These are phyloP conservation scores for Cordyceps fumosorosea DNA, from an alignment of 2,329 filamentous ascomycete genomes.

Conservation along the genomic window DNA sequence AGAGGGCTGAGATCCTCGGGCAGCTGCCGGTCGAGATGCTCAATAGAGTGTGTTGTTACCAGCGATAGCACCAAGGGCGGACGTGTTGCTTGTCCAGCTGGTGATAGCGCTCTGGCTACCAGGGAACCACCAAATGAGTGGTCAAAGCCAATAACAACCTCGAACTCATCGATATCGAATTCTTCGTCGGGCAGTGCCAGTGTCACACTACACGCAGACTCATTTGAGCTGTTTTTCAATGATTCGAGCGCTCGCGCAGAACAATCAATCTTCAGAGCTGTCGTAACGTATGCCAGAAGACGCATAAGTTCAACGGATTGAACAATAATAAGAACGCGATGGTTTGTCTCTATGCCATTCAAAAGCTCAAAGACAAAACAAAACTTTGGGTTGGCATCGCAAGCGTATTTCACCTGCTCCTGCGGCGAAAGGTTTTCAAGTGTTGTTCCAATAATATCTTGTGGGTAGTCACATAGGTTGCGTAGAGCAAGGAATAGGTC, in stretches of 20 bases:
- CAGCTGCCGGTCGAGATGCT: slow-evolving; percentile 47
- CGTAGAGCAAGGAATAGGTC: slow-evolving; percentile 43
- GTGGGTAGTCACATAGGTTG: slow-evolving; percentile 52
- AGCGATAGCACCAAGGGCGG: slow-evolving; percentile 42
- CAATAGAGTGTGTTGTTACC: slow-evolving; percentile 45
- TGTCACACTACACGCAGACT: slow-evolving; percentile 33
- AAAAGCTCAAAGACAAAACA: slow-evolving; percentile 53
- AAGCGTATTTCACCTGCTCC: slow-evolving; percentile 45
- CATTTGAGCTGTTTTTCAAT: slow-evolving; percentile 22
- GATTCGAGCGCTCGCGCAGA: slow-evolving; percentile 26
- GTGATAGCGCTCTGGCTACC: slow-evolving; percentile 18
- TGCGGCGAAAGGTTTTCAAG: slow-evolving; percentile 31
- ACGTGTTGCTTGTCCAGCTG: slow-evolving; percentile 17
- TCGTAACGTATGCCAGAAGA: slow-evolving; percentile 45
- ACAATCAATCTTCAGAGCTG: slow-evolving; percentile 31
- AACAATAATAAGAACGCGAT: slow-evolving; percentile 47
- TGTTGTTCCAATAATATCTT: slow-evolving; percentile 40
- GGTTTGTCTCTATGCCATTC: slow-evolving; percentile 35
- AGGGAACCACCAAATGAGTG: slow-evolving; percentile 38
- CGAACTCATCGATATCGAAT: slow-evolving; percentile 33
- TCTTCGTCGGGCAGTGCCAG: slow-evolving; percentile 36
- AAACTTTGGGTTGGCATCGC: slow-evolving; percentile 53
- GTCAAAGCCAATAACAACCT: slow-evolving; percentile 50
- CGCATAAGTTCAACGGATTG: slow-evolving; percentile 43
- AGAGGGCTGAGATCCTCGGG: slow-evolving; percentile 28